Base-by-base conservation (phyloP, 305 asterid genomes). In the Fraxinus angustifolia region DNA sequence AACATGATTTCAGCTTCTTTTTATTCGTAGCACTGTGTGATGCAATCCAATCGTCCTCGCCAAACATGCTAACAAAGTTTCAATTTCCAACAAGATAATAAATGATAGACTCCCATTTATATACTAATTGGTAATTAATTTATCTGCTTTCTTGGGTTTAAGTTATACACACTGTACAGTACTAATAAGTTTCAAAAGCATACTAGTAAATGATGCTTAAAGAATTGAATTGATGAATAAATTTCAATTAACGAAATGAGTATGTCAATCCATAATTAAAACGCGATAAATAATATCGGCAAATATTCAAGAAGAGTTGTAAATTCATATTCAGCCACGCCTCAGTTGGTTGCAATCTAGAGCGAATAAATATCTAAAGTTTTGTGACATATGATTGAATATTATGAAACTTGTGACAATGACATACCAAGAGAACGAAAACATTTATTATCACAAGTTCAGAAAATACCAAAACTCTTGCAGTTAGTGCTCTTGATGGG, bases 401-500 rank as follows among this genome's bases (percentile, higher is more conserved):
- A 60, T 8, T 60, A 19, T 7, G 70, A 65, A 65, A 80, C 16
- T 35, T 35, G 50, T 35, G 30, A 42, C 30, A 3, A 17, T 11
- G 4, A 6, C 4, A 19, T 10, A 21, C 60, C 14, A n/a, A 26
- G n/a, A 58, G 30, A 31, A 79, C 84, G 78, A 67, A 26, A 26
- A 12, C 73, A 28, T 12, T 28, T 28, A 26, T 28, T 11, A 67
- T 23, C 35, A 21, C 34, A 21, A 65, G 34, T 65, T 65, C 1
- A 14, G 34, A 65, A 26, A 23, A 65, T 81, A 91, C 95, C 77
- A 90, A 91, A 81, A 90, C 91, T 86, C 91, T 86, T 7, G 92
- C 87, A 0, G 93, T 87, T 14, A 90, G 36, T 3, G 91, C 84
- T 77, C 83, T 91, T 56, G 93, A 90, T 62, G 93, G 91, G 12